Evolutionary conservation across 2,329 filamentous ascomycete genomes (phyloP).

Genomic region (Polytolypa hystricis): DNA sequence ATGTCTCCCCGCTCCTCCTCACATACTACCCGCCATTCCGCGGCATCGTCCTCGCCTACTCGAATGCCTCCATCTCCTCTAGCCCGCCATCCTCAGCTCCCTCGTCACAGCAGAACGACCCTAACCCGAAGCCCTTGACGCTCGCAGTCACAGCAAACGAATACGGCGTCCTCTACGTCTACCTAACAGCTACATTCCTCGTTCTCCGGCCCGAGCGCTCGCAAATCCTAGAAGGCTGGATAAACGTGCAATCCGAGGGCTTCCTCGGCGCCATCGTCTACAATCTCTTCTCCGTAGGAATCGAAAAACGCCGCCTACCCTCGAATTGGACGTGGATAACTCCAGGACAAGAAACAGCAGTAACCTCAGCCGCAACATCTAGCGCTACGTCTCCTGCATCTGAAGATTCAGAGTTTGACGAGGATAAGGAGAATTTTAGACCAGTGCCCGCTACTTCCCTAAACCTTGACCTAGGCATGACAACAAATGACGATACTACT

Average conservation of each 20-base stretch:
- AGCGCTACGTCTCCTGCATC: constrained; percentile 8
- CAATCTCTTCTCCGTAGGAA: constrained; percentile 83
- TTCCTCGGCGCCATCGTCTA: constrained; percentile 83
- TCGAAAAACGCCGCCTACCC: constrained; percentile 67
- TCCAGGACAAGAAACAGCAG: constrained; percentile 32
- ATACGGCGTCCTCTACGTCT: constrained; percentile 75
- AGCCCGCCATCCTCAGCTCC: constrained; percentile 31
- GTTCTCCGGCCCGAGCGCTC: constrained; percentile 68
- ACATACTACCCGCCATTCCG: constrained; percentile 50
- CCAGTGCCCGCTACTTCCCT: constrained; percentile 20
- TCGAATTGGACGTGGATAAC: constrained; percentile 69
- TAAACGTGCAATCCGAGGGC: constrained; percentile 79
- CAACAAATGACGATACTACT: constrained; percentile 16
- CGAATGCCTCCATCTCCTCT: constrained; percentile 32
- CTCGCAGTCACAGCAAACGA: constrained; percentile 52
- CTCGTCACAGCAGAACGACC: constrained; percentile 18
- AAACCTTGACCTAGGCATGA: background rate
- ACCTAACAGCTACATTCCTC: constrained; percentile 78
- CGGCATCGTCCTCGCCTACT: constrained; percentile 47
- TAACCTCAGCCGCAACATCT: constrained; percentile 7
- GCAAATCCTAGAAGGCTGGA: constrained; percentile 63
- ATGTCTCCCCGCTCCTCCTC: constrained; percentile 52
- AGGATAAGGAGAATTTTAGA: constrained; percentile 30
- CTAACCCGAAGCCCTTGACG: constrained; percentile 28
- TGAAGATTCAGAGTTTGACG: constrained; percentile 24